Conservation (phyloP, 1,284 basidiomycete species). For the Rhodotorula mucilaginosa region DNA sequence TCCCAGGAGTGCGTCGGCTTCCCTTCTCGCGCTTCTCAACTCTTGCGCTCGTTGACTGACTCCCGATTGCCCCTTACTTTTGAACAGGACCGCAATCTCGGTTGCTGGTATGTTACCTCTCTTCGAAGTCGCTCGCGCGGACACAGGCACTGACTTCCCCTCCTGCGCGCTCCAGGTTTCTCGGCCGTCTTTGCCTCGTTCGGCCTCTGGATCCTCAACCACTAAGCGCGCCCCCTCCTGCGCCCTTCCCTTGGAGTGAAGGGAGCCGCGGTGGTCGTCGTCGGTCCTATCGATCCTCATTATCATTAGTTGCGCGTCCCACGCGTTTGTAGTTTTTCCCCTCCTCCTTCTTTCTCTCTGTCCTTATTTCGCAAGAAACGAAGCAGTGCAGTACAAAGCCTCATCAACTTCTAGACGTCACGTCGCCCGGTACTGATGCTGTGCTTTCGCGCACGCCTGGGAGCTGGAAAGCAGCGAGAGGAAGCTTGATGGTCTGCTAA, state of each 20-base stretch:
- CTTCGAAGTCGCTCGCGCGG: background rate
- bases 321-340: background rate
- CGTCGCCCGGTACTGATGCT: no score
- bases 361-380: background rate
- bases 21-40: background rate
- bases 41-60: background rate
- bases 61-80: background rate
- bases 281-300: background rate
- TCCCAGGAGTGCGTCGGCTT: constrained; percentile 25
- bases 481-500: no score
- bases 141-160: background rate
- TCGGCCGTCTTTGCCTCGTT: constrained; percentile 13
- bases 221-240: background rate
- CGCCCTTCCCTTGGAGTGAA: background rate
- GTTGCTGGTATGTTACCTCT: background rate
- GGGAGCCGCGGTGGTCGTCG: background rate
- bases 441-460: no score
- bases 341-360: background rate
- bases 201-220: constrained; percentile 16
- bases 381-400: background rate
- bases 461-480: no score
- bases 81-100: background rate
- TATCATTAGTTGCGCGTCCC: background rate
- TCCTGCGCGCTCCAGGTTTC: background rate
- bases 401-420: background rate